phyloP scores from a whole-genome alignment of 2,329 filamentous ascomycete genomes.

The Chaetomium strumarium region DNA sequence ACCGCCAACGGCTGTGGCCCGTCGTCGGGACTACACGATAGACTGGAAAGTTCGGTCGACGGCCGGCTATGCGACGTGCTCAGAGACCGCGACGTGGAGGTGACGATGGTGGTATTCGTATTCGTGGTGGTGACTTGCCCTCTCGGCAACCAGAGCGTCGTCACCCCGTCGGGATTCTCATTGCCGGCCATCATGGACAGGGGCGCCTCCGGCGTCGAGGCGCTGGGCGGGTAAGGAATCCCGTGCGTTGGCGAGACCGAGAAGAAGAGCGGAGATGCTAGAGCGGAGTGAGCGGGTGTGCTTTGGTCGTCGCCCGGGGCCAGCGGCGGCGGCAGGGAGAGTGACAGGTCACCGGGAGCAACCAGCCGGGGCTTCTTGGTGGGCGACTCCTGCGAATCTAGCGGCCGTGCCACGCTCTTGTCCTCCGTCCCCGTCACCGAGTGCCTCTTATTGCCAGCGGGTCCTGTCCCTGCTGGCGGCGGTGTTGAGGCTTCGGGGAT shows the following conservation, averaged over 20 bases:
- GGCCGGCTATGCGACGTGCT: constrained; percentile 48
- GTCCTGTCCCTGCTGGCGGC: constrained; percentile 14
- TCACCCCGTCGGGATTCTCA: constrained; percentile 43
- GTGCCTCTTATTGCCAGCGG: constrained; percentile 26
- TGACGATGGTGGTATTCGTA: constrained; percentile 12
- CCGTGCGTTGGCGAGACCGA: constrained; percentile 38
- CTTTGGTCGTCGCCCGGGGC: constrained; percentile 23
- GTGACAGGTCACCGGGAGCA: constrained; percentile 40
- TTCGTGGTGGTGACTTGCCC: constrained; percentile 46
- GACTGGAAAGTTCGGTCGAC: constrained; percentile 47
- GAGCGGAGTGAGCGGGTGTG: constrained; percentile 21
- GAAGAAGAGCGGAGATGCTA: constrained; percentile 49
- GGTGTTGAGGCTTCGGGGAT: constrained; percentile 8
- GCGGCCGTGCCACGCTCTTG: constrained; percentile 8
- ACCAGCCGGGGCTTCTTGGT: constrained; percentile 44
- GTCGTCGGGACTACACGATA: constrained; percentile 47
- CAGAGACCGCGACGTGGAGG: constrained; percentile 40
- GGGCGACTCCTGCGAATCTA: constrained; percentile 26
- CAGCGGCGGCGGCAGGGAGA: constrained; percentile 30
- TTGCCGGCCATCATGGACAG: constrained; percentile 43
- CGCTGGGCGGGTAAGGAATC: constrained; percentile 34
- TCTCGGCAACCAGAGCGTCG: constrained; percentile 50
- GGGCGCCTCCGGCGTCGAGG: constrained; percentile 37
- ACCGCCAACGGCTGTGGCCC: constrained; percentile 42
- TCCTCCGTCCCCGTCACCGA: constrained; percentile 29